A percentile compares a stretch with the other conserved stretches of the same genome.
Conservation (phyloP, 2,329 filamentous ascomycete species). For the Calonectria hongkongensis region DNA sequence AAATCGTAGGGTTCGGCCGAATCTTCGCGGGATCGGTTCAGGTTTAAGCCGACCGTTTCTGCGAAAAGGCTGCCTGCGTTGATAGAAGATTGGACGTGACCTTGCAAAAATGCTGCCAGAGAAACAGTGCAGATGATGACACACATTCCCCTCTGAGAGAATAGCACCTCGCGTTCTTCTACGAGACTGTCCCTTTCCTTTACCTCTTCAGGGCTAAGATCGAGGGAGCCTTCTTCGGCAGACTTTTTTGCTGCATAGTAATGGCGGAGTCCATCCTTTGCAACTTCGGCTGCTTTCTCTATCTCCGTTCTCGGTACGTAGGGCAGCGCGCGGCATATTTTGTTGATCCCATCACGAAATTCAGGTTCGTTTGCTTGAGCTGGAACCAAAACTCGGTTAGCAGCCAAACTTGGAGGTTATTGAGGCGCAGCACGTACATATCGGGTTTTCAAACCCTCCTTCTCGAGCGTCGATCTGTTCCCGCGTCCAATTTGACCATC, state of each 20-base stretch:
- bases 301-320: not conserved
- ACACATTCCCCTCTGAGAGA: constrained; percentile 45
- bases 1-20: not conserved
- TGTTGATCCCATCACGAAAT: not conserved
- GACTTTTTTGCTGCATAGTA: not conserved
- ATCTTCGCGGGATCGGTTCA: constrained; percentile 1
- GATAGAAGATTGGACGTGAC: constrained; percentile 64
- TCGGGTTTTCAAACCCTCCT: constrained; percentile 1
- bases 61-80: constrained; percentile 61
- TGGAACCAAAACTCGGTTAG: not conserved
- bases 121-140: constrained; percentile 59
- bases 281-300: constrained; percentile 15
- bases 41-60: constrained; percentile 41
- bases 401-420: not conserved
- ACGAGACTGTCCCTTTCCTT: constrained; percentile 2
- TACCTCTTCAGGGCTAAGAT: not conserved
- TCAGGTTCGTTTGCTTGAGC: not conserved
- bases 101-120: constrained; percentile 65
- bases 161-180: constrained; percentile 17
- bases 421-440: not conserved
- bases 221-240: not conserved
- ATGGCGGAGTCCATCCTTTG: not conserved
- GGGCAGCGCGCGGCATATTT: not conserved
- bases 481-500: not conserved
- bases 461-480: constrained; percentile 2